These are phyloP conservation scores for Phytopythium chamaehyphon DNA, from an alignment of 352 stramenopile genomes.

Conservation along the genomic window DNA sequence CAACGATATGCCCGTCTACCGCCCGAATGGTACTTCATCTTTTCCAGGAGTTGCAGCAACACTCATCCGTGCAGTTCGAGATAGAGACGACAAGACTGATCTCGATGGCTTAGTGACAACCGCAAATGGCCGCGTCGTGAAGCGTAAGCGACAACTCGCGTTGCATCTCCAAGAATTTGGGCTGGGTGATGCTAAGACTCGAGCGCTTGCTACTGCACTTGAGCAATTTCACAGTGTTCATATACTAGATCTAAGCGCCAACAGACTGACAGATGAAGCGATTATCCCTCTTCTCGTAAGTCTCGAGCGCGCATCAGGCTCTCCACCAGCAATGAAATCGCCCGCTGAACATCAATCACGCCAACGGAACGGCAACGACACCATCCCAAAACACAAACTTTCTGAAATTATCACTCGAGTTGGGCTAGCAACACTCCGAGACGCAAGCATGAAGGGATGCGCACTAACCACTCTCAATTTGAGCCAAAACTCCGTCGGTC, in stretches of 20 bases:
- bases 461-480: constrained; percentile 56
- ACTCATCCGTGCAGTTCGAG: constrained; percentile 29
- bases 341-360: not conserved
- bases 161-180: constrained; percentile 71
- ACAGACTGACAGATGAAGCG: constrained; percentile 57
- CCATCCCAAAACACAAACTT: constrained; percentile 15
- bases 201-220: constrained; percentile 50
- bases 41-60: constrained; percentile 36
- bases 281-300: constrained; percentile 60
- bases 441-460: constrained; percentile 15
- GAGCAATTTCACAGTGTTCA: constrained; percentile 56
- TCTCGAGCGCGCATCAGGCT: constrained; percentile 19
- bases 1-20: constrained; percentile 23
- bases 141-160: constrained; percentile 38
- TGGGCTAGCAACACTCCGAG: constrained; percentile 5
- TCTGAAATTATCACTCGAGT: constrained; percentile 1
- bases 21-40: constrained; percentile 10
- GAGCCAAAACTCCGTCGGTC: constrained; percentile 65
- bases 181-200: constrained; percentile 54
- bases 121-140: constrained; percentile 14
- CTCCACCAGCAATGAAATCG: not conserved
- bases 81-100: not conserved
- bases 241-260: constrained; percentile 60
- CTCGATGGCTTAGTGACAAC: constrained; percentile 21
- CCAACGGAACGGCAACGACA: not conserved